Evolutionary conservation across 305 asterid genomes (phyloP), one percentile per base, ranked within the genome.

Genomic region (Petunia hybrid): DNA sequence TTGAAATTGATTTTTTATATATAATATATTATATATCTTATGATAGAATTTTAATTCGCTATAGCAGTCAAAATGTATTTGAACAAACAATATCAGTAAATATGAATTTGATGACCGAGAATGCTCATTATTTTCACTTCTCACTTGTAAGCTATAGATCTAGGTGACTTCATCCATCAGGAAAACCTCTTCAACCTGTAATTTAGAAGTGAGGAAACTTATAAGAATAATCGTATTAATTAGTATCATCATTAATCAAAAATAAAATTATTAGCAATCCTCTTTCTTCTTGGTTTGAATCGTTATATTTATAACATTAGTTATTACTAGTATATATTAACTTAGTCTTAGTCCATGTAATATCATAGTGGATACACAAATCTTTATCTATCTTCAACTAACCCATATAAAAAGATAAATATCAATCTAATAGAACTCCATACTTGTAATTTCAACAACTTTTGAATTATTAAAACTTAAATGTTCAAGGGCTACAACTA

Each of bases 381-480:
- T 14, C 31, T 70, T 55, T 70, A 0, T 6, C 56, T 70, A 45
- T 46, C 41, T 71, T 71, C 77, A 48, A 71, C 77, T 3, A 71
- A 71, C 62, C 59, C 43, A 48, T 71, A 48, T 38, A 35, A 45
- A 45, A 67, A 35, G 31, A 13, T 66, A 48, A 46, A 40, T 41
- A 36, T 35, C 51, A 13, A 66, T 66, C 6, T 13, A 43, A 43
- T 46, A 70, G 22, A 36, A 13, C 36, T 35, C 60, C 78, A 14
- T 10, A 73, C 5, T 6, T 73, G 13, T 48, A 48, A 35, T 35
- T 48, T 73, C 14, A 73, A 35, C 43, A 69, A 51, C 6, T 69
- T 55, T 35, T 51, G 22, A 12, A 73, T 46, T 13, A 40, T 41
- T 39, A 14, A 14, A 8, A 53, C 9, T 10, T 2, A 53, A 57